Evolutionary conservation across 805 yeast species (phyloP).

Genomic region (Lachancea fermentati): DNA sequence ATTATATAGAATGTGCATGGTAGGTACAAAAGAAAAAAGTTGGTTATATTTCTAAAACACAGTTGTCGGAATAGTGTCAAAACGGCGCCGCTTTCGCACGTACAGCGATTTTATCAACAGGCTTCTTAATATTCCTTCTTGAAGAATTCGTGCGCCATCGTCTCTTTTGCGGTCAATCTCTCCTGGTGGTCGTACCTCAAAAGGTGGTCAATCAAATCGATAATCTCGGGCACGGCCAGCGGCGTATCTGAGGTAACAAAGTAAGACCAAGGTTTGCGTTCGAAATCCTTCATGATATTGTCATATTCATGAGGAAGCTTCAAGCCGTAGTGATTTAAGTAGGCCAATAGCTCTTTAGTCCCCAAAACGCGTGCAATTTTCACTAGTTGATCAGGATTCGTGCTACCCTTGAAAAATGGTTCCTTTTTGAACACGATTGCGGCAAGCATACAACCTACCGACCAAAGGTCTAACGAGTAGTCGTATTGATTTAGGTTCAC

Average conservation of each 20-base stretch:
- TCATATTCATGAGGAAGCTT: constrained; percentile 74
- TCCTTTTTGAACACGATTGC: constrained; percentile 83
- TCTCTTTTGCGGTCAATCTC: constrained; percentile 83
- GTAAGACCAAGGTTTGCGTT: constrained; percentile 61
- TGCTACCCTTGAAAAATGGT: constrained; percentile 88
- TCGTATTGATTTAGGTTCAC: constrained; percentile 81
- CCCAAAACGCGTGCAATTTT: constrained; percentile 87
- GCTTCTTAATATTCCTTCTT: constrained; percentile 27
- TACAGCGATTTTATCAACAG: no score
- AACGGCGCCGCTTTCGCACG: no score
- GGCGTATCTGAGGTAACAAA: constrained; percentile 53
- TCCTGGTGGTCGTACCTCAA: constrained; percentile 82
- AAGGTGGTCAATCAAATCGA: constrained; percentile 68
- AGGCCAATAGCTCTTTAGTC: constrained; percentile 64
- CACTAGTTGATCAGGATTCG: constrained; percentile 86
- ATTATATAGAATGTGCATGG: no score
- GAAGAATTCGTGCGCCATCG: constrained; percentile 73
- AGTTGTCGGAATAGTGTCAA: no score
- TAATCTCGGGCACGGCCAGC: constrained; percentile 47
- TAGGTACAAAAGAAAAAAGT: no score
- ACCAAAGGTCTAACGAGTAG: constrained; percentile 86
- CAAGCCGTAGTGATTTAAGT: constrained; percentile 64
- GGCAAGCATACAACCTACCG: constrained; percentile 87
- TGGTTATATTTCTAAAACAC: no score
- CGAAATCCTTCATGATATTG: constrained; percentile 58